These are phyloP conservation scores for Lupinus albus DNA, from an alignment of 306 rosid genomes.

Conservation along the genomic window DNA sequence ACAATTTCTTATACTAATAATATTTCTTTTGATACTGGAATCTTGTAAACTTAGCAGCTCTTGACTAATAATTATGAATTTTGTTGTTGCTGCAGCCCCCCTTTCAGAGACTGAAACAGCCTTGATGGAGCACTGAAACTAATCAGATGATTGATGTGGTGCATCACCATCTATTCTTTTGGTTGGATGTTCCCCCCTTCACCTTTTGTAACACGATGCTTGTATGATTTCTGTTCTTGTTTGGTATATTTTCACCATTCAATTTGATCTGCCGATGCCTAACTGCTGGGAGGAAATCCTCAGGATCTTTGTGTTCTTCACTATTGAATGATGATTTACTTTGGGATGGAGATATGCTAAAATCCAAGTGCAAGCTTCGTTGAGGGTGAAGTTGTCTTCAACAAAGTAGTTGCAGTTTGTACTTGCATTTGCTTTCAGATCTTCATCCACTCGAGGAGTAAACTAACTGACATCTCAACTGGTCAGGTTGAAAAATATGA, in stretches of 20 bases:
- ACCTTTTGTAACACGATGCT: constrained; percentile 50
- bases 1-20: too few species aligned
- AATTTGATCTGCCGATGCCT: constrained; percentile 34
- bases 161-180: constrained; percentile 45
- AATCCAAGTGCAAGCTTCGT: constrained; percentile 33
- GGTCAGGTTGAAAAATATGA: constrained; percentile 22
- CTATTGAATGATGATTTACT: constrained; percentile 40
- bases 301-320: constrained; percentile 40
- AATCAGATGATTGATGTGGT: constrained; percentile 38
- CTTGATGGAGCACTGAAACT: constrained; percentile 72
- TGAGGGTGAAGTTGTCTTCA: constrained; percentile 39
- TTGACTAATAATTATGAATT: constrained; percentile 10
- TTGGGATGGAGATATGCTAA: constrained; percentile 30
- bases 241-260: constrained; percentile 43
- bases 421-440: constrained; percentile 32
- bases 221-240: constrained; percentile 41
- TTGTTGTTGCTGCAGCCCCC: constrained; percentile 86
- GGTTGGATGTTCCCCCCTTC: constrained; percentile 41
- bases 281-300: constrained; percentile 38
- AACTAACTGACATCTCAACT: constrained; percentile 25
- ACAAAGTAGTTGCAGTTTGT: constrained; percentile 30
- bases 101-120: constrained; percentile 94
- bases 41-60: constrained; percentile 1
- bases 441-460: constrained; percentile 35
- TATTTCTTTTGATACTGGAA: neutral